Evolutionary conservation across 352 stramenopile species (phyloP).

Genomic region (Pythium utonaiense): DNA sequence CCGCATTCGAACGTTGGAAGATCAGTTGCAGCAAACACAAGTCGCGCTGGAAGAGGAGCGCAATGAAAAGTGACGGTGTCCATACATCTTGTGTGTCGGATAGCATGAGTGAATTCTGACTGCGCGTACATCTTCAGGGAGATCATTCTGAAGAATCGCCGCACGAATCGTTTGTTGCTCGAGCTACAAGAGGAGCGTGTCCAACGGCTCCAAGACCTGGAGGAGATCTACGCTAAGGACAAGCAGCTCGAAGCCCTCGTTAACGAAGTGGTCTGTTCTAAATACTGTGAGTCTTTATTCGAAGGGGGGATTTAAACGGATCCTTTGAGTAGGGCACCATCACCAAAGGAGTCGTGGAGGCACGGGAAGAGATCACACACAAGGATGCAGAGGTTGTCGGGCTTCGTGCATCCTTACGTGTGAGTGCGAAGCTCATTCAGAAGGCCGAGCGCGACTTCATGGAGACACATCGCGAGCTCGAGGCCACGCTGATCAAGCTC

Average conservation of each 20-base stretch:
- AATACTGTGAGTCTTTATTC: neutral
- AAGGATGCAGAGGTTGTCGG: slow-evolving; percentile 69
- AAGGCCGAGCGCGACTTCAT: slow-evolving; percentile 76
- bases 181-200: slow-evolving; percentile 75
- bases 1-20: slow-evolving; percentile 58
- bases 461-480: slow-evolving; percentile 56
- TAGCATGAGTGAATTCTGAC: too few relatives aligned
- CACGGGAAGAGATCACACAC: slow-evolving; percentile 58
- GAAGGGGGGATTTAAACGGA: neutral
- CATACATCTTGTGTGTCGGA: neutral
- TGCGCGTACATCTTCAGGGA: slow-evolving; percentile 40
- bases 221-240: slow-evolving; percentile 81
- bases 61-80: slow-evolving; percentile 48
- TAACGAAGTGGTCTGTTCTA: slow-evolving; percentile 44
- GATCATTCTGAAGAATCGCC: slow-evolving; percentile 64
- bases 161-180: slow-evolving; percentile 63
- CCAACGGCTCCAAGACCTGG: slow-evolving; percentile 68
- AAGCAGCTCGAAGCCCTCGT: slow-evolving; percentile 61
- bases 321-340: slow-evolving; percentile 30
- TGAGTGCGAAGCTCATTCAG: slow-evolving; percentile 71
- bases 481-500: slow-evolving; percentile 62
- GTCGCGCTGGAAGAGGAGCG: slow-evolving; percentile 64
- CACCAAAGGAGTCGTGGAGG: slow-evolving; percentile 35
- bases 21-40: slow-evolving; percentile 61
- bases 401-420: slow-evolving; percentile 54